A percentile compares a stretch with the other conserved stretches of the same genome.
phyloP scores from a whole-genome alignment of 495 filamentous ascomycete species.

The Talaromyces ruber region DNA sequence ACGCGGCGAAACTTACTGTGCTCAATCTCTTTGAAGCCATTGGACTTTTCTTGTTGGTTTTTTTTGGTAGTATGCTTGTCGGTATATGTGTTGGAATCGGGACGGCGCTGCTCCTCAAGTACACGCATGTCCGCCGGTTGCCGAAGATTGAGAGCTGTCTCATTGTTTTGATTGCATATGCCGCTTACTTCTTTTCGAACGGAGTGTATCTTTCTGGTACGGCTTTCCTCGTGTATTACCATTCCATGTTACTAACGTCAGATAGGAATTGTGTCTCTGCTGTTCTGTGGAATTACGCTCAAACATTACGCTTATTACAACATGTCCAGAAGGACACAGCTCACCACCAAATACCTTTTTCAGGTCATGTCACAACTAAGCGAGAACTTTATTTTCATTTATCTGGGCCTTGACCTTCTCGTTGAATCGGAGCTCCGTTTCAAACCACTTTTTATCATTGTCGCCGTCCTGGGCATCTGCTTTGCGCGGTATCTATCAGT shows the following conservation, averaged over 20 bases:
- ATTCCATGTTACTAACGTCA: constrained; percentile 1
- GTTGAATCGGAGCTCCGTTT: constrained; percentile 81
- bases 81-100: constrained; percentile 79
- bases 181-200: constrained; percentile 95
- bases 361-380: constrained; percentile 89
- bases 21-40: constrained; percentile 80
- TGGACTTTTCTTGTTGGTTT: constrained; percentile 89
- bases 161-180: constrained; percentile 88
- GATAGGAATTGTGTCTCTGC: constrained; percentile 85
- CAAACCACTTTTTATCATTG: constrained; percentile 91
- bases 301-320: constrained; percentile 99
- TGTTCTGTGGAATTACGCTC: constrained; percentile 96
- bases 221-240: constrained; percentile 9
- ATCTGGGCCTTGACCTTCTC: constrained; percentile 88
- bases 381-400: constrained; percentile 99
- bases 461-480: constrained; percentile 86
- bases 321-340: constrained; percentile 95
- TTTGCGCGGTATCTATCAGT: constrained; percentile 85
- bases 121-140: constrained; percentile 82
- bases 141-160: constrained; percentile 96
- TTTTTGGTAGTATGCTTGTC: constrained; percentile 88
- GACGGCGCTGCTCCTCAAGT: constrained; percentile 83
- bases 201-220: constrained; percentile 89
- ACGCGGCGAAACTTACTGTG: constrained; percentile 53
- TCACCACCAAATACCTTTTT: constrained; percentile 97